Conservation (phyloP, 2,329 filamentous ascomycete genomes). For the Xylaria sp. region DNA sequence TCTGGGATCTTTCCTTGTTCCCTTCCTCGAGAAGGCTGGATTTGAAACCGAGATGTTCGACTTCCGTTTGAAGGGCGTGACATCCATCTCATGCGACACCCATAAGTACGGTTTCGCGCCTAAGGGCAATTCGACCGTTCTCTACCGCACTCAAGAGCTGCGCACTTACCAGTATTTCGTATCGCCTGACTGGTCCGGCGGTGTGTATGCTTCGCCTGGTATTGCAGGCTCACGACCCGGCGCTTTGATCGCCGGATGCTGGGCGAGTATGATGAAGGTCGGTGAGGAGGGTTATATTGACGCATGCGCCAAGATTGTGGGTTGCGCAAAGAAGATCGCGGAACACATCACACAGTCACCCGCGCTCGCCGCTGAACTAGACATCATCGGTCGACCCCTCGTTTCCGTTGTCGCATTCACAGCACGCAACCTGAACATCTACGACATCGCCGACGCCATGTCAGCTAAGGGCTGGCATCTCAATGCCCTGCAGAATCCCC, state of each 20-base stretch:
- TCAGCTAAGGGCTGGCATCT: constrained; percentile 84
- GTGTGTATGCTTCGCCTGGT: constrained; percentile 89
- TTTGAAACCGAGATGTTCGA: constrained; percentile 87
- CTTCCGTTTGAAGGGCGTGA: constrained; percentile 90
- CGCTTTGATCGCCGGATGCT: constrained; percentile 91
- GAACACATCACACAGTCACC: constrained; percentile 66
- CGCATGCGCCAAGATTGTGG: constrained; percentile 82
- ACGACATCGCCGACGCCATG: constrained; percentile 87
- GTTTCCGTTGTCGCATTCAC: constrained; percentile 88
- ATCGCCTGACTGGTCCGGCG: constrained; percentile 88
- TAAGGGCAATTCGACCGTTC: constrained; percentile 89
- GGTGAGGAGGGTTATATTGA: constrained; percentile 85
- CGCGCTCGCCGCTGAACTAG: constrained; percentile 64
- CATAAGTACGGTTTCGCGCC: constrained; percentile 99
- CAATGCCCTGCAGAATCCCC: constrained; percentile 85
- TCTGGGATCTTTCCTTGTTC: constrained; percentile 89
- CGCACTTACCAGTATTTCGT: constrained; percentile 95
- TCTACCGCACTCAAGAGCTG: constrained; percentile 77
- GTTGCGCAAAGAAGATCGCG: constrained; percentile 76
- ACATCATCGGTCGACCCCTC: constrained; percentile 76
- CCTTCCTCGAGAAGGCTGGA: constrained; percentile 86
- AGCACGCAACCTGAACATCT: constrained; percentile 79
- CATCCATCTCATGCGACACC: constrained; percentile 92
- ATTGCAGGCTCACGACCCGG: constrained; percentile 90
- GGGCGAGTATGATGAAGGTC: constrained; percentile 83